Percentiles rank a stretch among this genome's conserved stretches.
Conservation (phyloP, 2,329 filamentous ascomycete species). For the Clonostachys byssicola region DNA sequence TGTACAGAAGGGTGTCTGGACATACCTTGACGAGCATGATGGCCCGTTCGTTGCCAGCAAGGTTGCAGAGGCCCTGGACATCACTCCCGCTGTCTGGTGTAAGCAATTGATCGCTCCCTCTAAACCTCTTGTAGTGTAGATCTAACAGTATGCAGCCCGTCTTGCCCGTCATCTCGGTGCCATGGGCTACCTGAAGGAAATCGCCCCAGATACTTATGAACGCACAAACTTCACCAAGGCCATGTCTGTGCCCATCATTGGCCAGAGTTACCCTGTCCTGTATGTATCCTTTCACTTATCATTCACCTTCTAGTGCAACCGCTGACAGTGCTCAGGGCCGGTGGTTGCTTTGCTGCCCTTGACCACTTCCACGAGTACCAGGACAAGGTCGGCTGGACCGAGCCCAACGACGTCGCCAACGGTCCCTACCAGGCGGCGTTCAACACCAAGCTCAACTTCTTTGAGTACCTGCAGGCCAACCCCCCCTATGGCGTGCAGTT, state of each 20-base stretch:
- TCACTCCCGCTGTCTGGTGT: conserved; percentile 19
- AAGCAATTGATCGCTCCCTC: conserved; percentile 2
- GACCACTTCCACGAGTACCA: conserved; percentile 22
- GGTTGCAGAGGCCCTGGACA: conserved; percentile 17
- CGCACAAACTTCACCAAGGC: conserved; percentile 30
- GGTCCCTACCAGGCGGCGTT: conserved; percentile 16
- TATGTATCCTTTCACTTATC: conserved; percentile 7
- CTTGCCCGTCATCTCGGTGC: conserved; percentile 29
- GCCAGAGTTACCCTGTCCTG: conserved; percentile 24
- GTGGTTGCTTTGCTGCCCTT: conserved; percentile 8
- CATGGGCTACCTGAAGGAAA: conserved; percentile 32
- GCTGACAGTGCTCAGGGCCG: conserved; percentile 1
- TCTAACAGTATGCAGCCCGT: conserved; percentile 11
- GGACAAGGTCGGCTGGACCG: conserved; percentile 16
- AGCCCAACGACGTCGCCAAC: conserved; percentile 11
- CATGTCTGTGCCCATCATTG: conserved; percentile 23
- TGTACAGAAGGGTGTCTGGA: conserved; percentile 28
- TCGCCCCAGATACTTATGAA: conserved; percentile 24
- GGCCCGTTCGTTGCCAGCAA: conserved; percentile 22
- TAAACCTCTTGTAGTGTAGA: neutral
- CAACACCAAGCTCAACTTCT: conserved; percentile 24
- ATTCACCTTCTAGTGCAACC: neutral
- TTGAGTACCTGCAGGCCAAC: conserved; percentile 20
- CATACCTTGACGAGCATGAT: conserved; percentile 19
- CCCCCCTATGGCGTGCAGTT: conserved; percentile 22